These are phyloP conservation scores for Epichloe aotearoae DNA, from an alignment of 2,329 filamentous ascomycete species.

Conservation along the genomic window DNA sequence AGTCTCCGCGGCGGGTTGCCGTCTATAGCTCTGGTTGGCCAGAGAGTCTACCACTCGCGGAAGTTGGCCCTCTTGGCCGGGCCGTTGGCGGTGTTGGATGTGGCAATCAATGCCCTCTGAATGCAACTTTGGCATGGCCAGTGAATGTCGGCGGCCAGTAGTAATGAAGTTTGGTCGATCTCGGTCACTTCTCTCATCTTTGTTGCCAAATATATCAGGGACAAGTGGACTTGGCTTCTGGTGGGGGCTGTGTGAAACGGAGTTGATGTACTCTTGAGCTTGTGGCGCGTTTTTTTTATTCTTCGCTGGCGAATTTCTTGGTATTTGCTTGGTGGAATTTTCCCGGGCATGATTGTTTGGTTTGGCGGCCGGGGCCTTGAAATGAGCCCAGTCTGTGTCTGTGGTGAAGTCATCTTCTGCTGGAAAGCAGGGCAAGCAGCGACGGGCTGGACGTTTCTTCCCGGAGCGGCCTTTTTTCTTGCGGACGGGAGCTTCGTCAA, in stretches of 20 bases:
- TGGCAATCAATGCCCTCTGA: background rate
- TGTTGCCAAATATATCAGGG: background rate
- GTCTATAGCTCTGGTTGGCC: background rate
- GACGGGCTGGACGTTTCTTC: slow-evolving; percentile 8
- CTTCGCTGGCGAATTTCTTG: background rate
- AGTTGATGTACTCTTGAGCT: background rate
- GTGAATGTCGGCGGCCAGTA: slow-evolving; percentile 5
- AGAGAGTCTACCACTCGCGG: background rate
- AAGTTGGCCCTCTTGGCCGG: background rate
- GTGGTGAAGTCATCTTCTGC: slow-evolving; percentile 12
- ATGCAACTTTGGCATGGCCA: slow-evolving; percentile 4
- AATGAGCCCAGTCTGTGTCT: slow-evolving; percentile 13
- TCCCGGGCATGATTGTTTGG: background rate
- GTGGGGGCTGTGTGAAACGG: slow-evolving; percentile 4
- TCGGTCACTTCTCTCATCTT: background rate
- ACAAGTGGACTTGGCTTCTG: background rate
- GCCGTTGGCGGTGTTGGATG: background rate
- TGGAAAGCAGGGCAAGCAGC: slow-evolving; percentile 19
- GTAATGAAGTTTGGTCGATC: slow-evolving; percentile 7
- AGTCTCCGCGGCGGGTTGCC: background rate
- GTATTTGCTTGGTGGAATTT: background rate
- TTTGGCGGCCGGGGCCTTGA: slow-evolving; percentile 7
- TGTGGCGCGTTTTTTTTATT: background rate
- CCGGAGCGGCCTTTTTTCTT: slow-evolving; percentile 9
- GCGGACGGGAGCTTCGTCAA: slow-evolving; percentile 16